Base-by-base conservation (phyloP, 805 yeast species). In the Candida cerambycidarum region DNA sequence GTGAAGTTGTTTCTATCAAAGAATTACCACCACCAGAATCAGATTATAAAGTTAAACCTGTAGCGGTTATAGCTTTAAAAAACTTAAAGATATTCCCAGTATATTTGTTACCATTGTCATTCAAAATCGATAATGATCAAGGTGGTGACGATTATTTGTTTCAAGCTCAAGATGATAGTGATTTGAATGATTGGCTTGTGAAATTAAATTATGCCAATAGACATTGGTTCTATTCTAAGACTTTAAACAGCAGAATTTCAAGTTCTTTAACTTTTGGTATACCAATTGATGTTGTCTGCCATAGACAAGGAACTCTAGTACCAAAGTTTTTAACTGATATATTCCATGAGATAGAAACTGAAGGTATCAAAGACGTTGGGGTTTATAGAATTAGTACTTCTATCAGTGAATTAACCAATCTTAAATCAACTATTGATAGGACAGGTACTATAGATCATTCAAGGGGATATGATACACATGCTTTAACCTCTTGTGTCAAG, bases 331-430 rank as follows among this genome's bases (percentile, higher is more conserved):
- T 90, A 43, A 80, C 75, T 27, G 73, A 75, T 43, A 64, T 92
- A 33, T 71, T 89, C 51, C 73, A 73, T 35, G 93, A 84, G 52
- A 85, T 92, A 50, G 98, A 92, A 61, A 64, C 71, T n/a, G 78
- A 90, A 41, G 97, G 98, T 0, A 60, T 92, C 21, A 89, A 88
- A 51, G 97, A 90, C 58, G 86, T 88, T 41, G 98, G 98, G 13
- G 71, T 92, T 11, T 92, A 92, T 61, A 79, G 98, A 59, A 78
- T 77, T 48, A 74, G 80, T 56, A 75, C 82, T 0, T 75, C 82
- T 0, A 49, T 77, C 19, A 65, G 72, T 45, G 77, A 74, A 28
- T 63, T 79, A 48, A 65, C 57, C 37, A 63, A 64, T 33, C 62
- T 76, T 43, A 75, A 68, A 48, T 56, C 63, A 1, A 65, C 63